A percentile compares a stretch with the other conserved stretches of the same genome.
phyloP scores from a whole-genome alignment of 441 rosid genomes.

The Pelargonium fulgidum region DNA sequence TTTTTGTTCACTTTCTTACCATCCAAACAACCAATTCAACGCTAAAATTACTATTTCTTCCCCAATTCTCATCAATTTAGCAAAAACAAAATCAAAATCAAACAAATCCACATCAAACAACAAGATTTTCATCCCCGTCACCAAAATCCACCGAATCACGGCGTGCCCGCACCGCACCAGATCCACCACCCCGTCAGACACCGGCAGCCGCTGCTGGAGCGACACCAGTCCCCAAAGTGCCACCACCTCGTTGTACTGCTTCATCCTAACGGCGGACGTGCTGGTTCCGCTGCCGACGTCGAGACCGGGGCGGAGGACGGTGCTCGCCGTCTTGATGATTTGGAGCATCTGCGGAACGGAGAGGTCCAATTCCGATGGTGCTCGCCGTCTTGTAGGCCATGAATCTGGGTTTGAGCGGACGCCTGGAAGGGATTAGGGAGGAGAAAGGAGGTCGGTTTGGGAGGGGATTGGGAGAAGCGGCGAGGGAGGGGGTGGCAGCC shows the following conservation, averaged over 20 bases:
- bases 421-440: conserved; percentile 45
- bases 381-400: conserved; percentile 37
- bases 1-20: too few species aligned
- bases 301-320: conserved; percentile 63
- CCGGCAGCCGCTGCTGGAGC: conserved; percentile 80
- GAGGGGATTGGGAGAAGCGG: conserved; percentile 80
- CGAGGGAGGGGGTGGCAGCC: conserved; percentile 97
- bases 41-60: too few species aligned
- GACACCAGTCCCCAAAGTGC: conserved; percentile 81
- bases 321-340: conserved; percentile 48
- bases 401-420: conserved; percentile 52
- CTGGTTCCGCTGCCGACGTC: conserved; percentile 89
- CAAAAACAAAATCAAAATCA: too few species aligned
- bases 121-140: too few species aligned
- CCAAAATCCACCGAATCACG: too few species aligned
- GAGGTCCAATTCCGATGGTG: conserved; percentile 84
- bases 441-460: conserved; percentile 41
- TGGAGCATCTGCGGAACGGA: conserved; percentile 77
- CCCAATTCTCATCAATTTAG: too few species aligned
- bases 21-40: too few species aligned
- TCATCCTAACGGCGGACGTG: conserved; percentile 84
- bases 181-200: conserved; percentile 86
- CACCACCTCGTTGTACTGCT: conserved; percentile 81
- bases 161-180: conserved; percentile 62
- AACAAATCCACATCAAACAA: too few species aligned